Base-by-base conservation (phyloP, 495 filamentous ascomycete genomes). In the Pseudomonodictys pantanalensis region DNA sequence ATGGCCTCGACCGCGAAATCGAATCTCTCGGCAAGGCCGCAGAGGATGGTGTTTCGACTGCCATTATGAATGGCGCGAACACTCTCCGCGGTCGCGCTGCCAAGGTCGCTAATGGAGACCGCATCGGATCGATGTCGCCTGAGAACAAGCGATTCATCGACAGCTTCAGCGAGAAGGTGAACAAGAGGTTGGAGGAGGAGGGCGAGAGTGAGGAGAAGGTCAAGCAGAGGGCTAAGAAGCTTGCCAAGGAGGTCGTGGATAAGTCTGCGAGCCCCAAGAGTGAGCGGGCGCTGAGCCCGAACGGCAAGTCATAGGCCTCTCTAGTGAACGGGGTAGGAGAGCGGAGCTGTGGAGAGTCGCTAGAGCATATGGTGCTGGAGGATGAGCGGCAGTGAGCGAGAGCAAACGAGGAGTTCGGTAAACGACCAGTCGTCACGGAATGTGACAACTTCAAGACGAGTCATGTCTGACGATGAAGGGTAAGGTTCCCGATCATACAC, bases 1-100 rank as follows among this genome's bases (percentile, higher is more conserved):
- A 66, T 28, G 68, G 66, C 28, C 63, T 71, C 12, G 60, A 67
- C 41, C 58, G 60, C 26, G 64, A 71, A 45, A 43, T 71, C 50
- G 60, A 68, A 17, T 67, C 52, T 22, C 45, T 70, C 11, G 62
- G 62, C 41, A 46, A 51, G 46, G 29, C 51, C 1, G 49, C 62
- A 2, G 68, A 66, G 29, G 58, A 70, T 30, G 56, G 58, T 2
- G 42, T 60, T 22, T 35, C 43, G 18, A 52, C 49, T n/a, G 60
- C 26, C 10, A 39, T 50, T 26, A 50, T 56, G 46, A 44, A 32
- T 22, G 47, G 49, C 20, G 47, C 56, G 33, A 56, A 46, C 10
- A 33, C 15, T 30, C 8, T 44, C 42, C 35, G 28, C 22, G 26
- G 23, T 12, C 22, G 20, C 28, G 25, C 33, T n/a, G 47, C 62